phyloP scores from a whole-genome alignment of 2,329 filamentous ascomycete species.

The Penicillium italicum region DNA sequence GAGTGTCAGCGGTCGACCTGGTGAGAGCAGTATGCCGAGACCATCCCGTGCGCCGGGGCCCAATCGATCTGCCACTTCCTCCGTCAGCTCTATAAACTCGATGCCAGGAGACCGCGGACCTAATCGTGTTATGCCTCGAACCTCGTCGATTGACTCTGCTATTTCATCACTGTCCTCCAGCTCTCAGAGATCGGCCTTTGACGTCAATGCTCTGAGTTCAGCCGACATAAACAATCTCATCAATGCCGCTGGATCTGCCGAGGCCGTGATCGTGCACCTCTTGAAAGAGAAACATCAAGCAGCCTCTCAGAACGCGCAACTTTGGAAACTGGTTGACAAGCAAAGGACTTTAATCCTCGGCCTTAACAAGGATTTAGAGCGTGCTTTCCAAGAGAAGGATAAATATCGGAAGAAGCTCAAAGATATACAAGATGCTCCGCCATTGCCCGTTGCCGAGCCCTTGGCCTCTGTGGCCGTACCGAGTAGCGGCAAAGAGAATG shows the following conservation, averaged over 20 bases:
- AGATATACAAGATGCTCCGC: slow-evolving; percentile 57
- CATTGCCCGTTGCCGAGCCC: slow-evolving; percentile 26
- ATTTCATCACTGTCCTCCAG: slow-evolving; percentile 69
- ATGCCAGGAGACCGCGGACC: slow-evolving; percentile 29
- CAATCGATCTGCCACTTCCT: slow-evolving; percentile 30
- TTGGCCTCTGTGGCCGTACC: slow-evolving; percentile 2
- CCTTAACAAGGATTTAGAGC: slow-evolving; percentile 89
- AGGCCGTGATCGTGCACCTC: slow-evolving; percentile 82
- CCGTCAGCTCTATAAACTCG: slow-evolving; percentile 31
- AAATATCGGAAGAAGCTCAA: slow-evolving; percentile 88
- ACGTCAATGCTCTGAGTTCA: slow-evolving; percentile 55
- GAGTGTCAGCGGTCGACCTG: slow-evolving; percentile 22
- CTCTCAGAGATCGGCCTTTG: slow-evolving; percentile 58
- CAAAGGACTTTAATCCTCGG: slow-evolving; percentile 90
- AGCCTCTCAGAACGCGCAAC: slow-evolving; percentile 81
- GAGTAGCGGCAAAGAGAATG: slow-evolving; percentile 3
- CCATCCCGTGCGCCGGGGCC: slow-evolving; percentile 27
- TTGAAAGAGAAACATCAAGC: slow-evolving; percentile 89
- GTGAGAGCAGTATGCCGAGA: slow-evolving; percentile 26
- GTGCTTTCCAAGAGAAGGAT: slow-evolving; percentile 89
- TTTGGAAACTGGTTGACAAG: slow-evolving; percentile 96
- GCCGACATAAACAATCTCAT: slow-evolving; percentile 77
- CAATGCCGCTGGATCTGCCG: slow-evolving; percentile 78
- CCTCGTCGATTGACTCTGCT: slow-evolving; percentile 89
- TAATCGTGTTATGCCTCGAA: slow-evolving; percentile 57